Evolutionary conservation across 257 asterid genomes (phyloP), one percentile per base, ranked within the genome.

Genomic region (Penstemon newberryi): DNA sequence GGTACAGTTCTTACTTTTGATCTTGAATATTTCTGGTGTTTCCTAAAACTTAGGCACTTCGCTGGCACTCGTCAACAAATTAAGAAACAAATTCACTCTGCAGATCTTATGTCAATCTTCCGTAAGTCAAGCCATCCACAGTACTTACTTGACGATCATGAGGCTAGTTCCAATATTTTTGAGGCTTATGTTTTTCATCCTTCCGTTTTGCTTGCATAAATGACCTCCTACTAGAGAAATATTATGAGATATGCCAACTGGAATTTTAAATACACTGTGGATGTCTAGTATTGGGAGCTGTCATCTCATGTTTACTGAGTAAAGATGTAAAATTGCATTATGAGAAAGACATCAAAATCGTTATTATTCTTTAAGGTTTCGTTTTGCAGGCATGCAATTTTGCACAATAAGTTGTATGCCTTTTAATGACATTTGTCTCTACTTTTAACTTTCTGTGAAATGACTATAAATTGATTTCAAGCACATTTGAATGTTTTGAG

Each of bases 1-100:
- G 67, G 40, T 19, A 36, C 33, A 63, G 38, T 62, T 40, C 47
- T 60, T 55, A 56, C 61, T 52, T 74, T 6, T 56, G 33, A 25
- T 50, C 66, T 36, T 36, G 33, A 54, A 55, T 49, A 63, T 19
- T 12, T 71, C 55, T 63, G 68, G 57, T 70, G 62, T 62, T 60
- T 46, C 61, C 57, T 47, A 60, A 78, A 25, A 60, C 38, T 12
- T 79, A 94, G 99, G 91, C 93, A 94, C 85, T 91, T 94, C 67
- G 90, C 89, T 78, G 93, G 90, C 60, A 74, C 78, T 71, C 84
- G 81, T 69, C 88, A 74, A 74, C 92, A 83, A 59, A 85, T 91
- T 59, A 81, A 73, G 84, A 81, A 81, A 77, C 83, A 82, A 60
- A 79, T 80, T 70, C 75, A 56, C 71, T 84, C 93, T 67, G 79